Evolutionary conservation across 2,329 filamentous ascomycete genomes (phyloP).

Genomic region (Pseudogymnoascus verrucosus): DNA sequence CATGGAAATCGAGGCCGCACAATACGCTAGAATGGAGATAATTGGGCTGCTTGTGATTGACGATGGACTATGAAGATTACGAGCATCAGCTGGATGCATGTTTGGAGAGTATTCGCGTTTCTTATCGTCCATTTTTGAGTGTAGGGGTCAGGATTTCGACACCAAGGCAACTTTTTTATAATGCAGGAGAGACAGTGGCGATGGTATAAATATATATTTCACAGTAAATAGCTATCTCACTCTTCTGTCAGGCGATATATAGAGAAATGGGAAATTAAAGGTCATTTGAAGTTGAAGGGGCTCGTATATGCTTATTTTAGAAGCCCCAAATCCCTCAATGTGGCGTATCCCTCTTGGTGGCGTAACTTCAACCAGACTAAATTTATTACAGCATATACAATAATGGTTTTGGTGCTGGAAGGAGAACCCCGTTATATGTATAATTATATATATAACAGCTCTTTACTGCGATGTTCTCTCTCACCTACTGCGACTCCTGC

Average conservation of each 20-base stretch:
- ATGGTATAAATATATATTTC: too few relatives aligned
- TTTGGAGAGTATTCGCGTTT: slow-evolving; percentile 73
- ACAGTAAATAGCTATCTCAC: neutral
- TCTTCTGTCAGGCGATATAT: neutral
- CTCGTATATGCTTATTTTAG: neutral
- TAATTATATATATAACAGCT: too few relatives aligned
- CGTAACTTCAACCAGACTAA: too few relatives aligned
- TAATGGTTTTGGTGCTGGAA: too few relatives aligned
- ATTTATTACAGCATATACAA: too few relatives aligned
- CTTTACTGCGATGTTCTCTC: too few relatives aligned
- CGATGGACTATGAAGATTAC: neutral
- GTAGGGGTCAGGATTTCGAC: neutral
- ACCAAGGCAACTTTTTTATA: neutral
- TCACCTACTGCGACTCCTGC: too few relatives aligned
- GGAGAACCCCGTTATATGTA: too few relatives aligned
- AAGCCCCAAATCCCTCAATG: neutral
- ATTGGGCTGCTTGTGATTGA: slow-evolving; percentile 60
- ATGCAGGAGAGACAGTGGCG: neutral
- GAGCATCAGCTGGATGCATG: slow-evolving; percentile 47
- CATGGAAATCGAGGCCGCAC: slow-evolving; percentile 90
- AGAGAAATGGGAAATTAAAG: neutral
- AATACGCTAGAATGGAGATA: slow-evolving; percentile 76
- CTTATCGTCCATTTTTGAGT: slow-evolving; percentile 67
- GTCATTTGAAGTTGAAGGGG: neutral
- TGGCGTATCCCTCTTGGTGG: too few relatives aligned